These are phyloP conservation scores for Hyaloscypha finlandica DNA, from an alignment of 495 filamentous ascomycete species.

Conservation along the genomic window DNA sequence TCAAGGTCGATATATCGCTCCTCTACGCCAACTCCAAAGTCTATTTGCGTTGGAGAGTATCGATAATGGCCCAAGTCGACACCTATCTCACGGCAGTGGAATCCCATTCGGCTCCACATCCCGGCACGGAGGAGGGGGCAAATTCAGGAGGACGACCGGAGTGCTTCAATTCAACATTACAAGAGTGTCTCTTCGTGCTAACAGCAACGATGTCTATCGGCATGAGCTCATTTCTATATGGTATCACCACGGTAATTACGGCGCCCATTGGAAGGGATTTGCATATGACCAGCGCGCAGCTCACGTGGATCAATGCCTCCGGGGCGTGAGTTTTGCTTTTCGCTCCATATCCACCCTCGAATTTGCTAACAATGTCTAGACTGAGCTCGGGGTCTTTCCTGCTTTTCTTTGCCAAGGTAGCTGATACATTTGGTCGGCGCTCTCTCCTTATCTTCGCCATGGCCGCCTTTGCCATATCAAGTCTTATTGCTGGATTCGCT, in stretches of 20 bases:
- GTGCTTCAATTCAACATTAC: slow-evolving; percentile 62
- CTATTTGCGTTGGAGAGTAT: neutral
- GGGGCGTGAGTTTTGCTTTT: slow-evolving; percentile 47
- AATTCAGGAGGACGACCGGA: slow-evolving; percentile 43
- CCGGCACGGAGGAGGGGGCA: slow-evolving; percentile 8
- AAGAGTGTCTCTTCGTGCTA: slow-evolving; percentile 68
- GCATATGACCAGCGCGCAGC: slow-evolving; percentile 66
- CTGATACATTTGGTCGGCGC: slow-evolving; percentile 68
- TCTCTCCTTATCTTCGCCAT: slow-evolving; percentile 62
- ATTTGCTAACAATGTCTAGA: slow-evolving; percentile 35
- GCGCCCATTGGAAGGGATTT: slow-evolving; percentile 62
- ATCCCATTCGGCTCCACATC: neutral
- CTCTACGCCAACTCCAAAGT: neutral
- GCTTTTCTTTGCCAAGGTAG: slow-evolving; percentile 65
- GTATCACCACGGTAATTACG: slow-evolving; percentile 61
- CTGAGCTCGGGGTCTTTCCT: slow-evolving; percentile 67
- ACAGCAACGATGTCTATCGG: slow-evolving; percentile 71
- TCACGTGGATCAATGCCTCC: slow-evolving; percentile 73
- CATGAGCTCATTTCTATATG: slow-evolving; percentile 60
- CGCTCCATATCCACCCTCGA: neutral
- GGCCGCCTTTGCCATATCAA: slow-evolving; percentile 57
- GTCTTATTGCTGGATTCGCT: slow-evolving; percentile 61
- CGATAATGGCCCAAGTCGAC: slow-evolving; percentile 17
- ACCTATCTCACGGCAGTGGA: slow-evolving; percentile 10
- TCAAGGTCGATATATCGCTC: no score